Evolutionary conservation across 208 protist species (phyloP).

Genomic region (Naegleria fowleri): DNA sequence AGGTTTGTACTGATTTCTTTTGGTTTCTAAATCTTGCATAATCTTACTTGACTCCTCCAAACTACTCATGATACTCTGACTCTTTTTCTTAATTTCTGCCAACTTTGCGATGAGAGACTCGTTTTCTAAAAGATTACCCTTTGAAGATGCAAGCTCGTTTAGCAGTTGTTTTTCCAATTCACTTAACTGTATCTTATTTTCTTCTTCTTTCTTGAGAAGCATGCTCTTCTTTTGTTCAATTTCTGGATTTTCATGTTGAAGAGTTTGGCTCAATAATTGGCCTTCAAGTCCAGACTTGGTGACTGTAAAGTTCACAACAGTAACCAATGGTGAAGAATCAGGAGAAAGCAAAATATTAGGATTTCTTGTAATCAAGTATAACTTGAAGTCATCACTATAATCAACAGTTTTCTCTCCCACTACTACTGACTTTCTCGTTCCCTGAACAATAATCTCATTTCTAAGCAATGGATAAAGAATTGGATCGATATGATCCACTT

Average conservation of each 20-base stretch:
- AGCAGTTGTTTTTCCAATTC: slow-evolving; percentile 86
- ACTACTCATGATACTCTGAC: slow-evolving; percentile 69
- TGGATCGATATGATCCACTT: slow-evolving; percentile 90
- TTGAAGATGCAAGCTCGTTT: slow-evolving; percentile 75
- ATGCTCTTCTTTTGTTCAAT: slow-evolving; percentile 84
- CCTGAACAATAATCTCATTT: slow-evolving; percentile 78
- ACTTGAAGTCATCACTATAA: slow-evolving; percentile 89
- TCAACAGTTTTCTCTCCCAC: slow-evolving; percentile 94
- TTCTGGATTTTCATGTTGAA: slow-evolving; percentile 93
- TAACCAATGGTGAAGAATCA: slow-evolving; percentile 79
- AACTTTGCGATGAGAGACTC: slow-evolving; percentile 80
- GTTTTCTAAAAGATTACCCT: slow-evolving; percentile 93
- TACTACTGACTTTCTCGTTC: slow-evolving; percentile 80
- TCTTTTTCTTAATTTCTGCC: slow-evolving; percentile 90
- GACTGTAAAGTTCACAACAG: slow-evolving; percentile 91
- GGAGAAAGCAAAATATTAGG: slow-evolving; percentile 74
- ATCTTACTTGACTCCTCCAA: slow-evolving; percentile 76
- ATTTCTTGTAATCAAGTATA: slow-evolving; percentile 87
- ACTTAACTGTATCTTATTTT: slow-evolving; percentile 83
- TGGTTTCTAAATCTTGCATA: slow-evolving; percentile 76
- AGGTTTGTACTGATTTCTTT: slow-evolving; percentile 86
- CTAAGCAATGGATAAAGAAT: slow-evolving; percentile 89
- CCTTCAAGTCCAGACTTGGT: slow-evolving; percentile 90
- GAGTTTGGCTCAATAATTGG: slow-evolving; percentile 90
- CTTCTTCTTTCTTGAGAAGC: slow-evolving; percentile 88